phyloP scores from a whole-genome alignment of 1,284 basidiomycete species.

The Sporisorium reilianum region DNA sequence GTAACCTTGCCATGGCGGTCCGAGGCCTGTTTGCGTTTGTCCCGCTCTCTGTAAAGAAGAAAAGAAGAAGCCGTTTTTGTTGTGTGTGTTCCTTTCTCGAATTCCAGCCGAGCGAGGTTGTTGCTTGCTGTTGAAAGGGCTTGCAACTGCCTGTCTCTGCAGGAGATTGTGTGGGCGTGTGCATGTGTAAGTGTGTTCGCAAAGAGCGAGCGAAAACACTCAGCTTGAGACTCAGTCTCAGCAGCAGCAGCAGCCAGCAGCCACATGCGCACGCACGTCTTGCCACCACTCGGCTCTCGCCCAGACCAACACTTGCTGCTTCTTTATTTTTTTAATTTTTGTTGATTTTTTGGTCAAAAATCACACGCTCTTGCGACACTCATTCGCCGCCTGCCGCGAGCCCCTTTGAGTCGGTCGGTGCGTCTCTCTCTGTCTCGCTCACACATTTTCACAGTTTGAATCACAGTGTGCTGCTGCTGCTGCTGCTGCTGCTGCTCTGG shows the following conservation, averaged over 20 bases:
- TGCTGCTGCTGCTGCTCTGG: not conserved
- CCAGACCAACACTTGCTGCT: conserved; percentile 19
- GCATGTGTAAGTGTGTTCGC: no score
- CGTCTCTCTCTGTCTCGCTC: not conserved
- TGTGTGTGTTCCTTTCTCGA: not conserved
- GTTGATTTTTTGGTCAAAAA: not conserved
- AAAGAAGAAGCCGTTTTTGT: not conserved
- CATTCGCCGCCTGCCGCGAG: conserved; percentile 6
- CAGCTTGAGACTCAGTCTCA: not conserved
- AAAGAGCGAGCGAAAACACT: not conserved
- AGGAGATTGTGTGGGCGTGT: not conserved
- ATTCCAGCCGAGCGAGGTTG: not conserved
- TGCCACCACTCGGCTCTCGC: not conserved
- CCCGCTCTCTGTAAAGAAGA: not conserved
- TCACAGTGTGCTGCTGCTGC: not conserved
- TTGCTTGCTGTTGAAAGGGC: not conserved
- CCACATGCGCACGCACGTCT: not conserved
- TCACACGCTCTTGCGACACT: conserved; percentile 7
- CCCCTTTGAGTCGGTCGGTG: conserved; percentile 15
- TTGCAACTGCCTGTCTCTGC: not conserved
- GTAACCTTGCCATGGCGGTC: not conserved
- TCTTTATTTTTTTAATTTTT: not conserved
- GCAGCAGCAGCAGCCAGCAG: not conserved
- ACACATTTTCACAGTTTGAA: not conserved
- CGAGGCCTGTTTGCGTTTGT: not conserved